These are phyloP conservation scores for Stephanodiscus triporus DNA, from an alignment of 108 stramenopile genomes.

Conservation along the genomic window DNA sequence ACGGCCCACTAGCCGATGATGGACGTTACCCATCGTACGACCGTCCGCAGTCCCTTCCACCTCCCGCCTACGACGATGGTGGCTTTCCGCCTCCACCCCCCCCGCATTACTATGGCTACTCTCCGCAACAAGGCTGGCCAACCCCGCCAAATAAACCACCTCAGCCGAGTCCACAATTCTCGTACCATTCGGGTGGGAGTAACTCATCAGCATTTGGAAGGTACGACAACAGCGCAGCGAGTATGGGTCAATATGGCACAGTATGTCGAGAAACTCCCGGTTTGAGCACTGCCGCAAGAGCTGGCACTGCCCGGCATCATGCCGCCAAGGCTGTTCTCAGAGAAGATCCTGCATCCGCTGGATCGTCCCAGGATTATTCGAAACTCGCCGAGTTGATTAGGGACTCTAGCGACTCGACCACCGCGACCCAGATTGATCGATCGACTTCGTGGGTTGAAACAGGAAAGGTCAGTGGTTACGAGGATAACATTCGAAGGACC, in stretches of 20 bases:
- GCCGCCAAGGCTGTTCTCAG: background rate
- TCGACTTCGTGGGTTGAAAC: slow-evolving; percentile 28
- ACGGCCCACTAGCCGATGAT: background rate
- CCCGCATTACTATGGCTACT: slow-evolving; percentile 14
- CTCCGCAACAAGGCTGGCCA: slow-evolving; percentile 8
- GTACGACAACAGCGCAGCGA: slow-evolving; percentile 9
- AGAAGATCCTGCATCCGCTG: slow-evolving; percentile 5
- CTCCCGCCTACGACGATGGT: background rate
- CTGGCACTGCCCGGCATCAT: background rate
- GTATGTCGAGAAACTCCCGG: background rate
- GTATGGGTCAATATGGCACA: background rate
- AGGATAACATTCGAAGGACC: slow-evolving; percentile 2
- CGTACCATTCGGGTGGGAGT: slow-evolving; percentile 18
- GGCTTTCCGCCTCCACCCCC: slow-evolving; percentile 3
- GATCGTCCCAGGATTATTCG: slow-evolving; percentile 44
- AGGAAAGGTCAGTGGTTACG: background rate
- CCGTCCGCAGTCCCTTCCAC: background rate
- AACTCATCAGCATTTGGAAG: slow-evolving; percentile 36
- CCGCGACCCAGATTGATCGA: slow-evolving; percentile 27
- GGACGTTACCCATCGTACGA: background rate
- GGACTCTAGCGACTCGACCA: slow-evolving; percentile 18
- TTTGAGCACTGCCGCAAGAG: slow-evolving; percentile 2
- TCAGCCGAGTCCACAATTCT: slow-evolving; percentile 24
- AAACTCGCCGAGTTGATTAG: slow-evolving; percentile 46
- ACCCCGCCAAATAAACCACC: background rate